These are phyloP conservation scores for Dactylellina cionopaga DNA, from an alignment of 2,329 filamentous ascomycete species.

Conservation along the genomic window DNA sequence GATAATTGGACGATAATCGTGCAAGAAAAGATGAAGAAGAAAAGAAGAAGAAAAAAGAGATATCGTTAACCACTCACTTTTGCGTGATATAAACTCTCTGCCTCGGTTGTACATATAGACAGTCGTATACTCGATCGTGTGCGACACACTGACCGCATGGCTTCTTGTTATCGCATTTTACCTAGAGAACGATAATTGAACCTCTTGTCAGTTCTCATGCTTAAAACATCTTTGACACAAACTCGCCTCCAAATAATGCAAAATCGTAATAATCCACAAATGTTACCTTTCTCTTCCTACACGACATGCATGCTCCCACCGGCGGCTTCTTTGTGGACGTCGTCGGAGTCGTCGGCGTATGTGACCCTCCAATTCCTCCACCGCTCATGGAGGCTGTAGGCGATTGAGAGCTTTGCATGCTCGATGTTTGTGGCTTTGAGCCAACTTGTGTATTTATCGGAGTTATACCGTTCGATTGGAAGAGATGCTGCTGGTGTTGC, in stretches of 20 bases:
- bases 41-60: background rate
- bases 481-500: conserved; percentile 41
- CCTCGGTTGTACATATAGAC: conserved; percentile 47
- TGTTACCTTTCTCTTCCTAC: conserved; percentile 51
- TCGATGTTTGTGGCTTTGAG: conserved; percentile 26
- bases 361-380: conserved; percentile 25
- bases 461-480: conserved; percentile 42
- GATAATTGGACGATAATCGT: conserved; percentile 39
- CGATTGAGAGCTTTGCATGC: conserved; percentile 40
- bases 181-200: conserved; percentile 6
- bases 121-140: conserved; percentile 49
- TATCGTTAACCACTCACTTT: conserved; percentile 35
- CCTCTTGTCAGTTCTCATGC: too few species aligned
- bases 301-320: conserved; percentile 47
- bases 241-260: too few species aligned
- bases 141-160: conserved; percentile 48
- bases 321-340: conserved; percentile 45
- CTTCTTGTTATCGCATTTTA: conserved; percentile 52
- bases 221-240: too few species aligned
- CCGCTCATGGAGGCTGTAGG: conserved; percentile 35
- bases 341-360: conserved; percentile 44
- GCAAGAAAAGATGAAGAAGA: conserved; percentile 31
- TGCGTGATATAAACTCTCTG: conserved; percentile 51
- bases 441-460: conserved; percentile 49
- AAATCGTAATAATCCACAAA: too few species aligned